phyloP scores from a whole-genome alignment of 345 rosid species.

The Schrenkiella parvula region DNA sequence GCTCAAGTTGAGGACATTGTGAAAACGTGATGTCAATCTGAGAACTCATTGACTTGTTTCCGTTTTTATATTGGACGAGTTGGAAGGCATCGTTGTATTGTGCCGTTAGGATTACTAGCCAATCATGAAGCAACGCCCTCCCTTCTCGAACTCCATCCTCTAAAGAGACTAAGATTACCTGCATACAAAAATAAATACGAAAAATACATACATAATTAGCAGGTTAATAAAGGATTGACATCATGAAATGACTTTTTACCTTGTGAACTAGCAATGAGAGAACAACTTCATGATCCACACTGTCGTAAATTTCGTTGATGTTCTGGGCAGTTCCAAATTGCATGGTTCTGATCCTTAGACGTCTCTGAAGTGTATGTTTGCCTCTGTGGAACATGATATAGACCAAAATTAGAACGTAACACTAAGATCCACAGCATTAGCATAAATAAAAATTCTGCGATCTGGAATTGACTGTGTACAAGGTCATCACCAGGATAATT shows the following conservation, averaged over 20 bases:
- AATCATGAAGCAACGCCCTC: constrained; percentile 86
- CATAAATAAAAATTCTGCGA: background rate
- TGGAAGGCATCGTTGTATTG: constrained; percentile 76
- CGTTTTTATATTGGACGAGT: constrained; percentile 60
- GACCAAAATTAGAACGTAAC: constrained; percentile 17
- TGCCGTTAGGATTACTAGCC: constrained; percentile 91
- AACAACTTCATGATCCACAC: constrained; percentile 83
- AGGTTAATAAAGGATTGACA: background rate
- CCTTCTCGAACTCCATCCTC: constrained; percentile 96
- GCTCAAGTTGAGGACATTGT: constrained; percentile 90
- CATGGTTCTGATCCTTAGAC: constrained; percentile 86
- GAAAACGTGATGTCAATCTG: constrained; percentile 82
- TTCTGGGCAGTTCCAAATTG: constrained; percentile 72
- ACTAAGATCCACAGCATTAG: background rate
- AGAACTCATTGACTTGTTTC: constrained; percentile 44
- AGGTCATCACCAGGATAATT: background rate
- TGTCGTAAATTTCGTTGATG: constrained; percentile 73
- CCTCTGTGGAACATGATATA: constrained; percentile 42
- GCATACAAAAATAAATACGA: background rate
- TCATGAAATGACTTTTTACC: constrained; percentile 39
- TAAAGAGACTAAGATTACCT: constrained; percentile 87
- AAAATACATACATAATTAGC: background rate
- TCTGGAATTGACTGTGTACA: background rate
- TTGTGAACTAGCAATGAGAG: constrained; percentile 88
- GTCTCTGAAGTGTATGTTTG: constrained; percentile 64